Conservation (phyloP, 1,139 yeast genomes). For the Saccharomycopsis phalli region DNA sequence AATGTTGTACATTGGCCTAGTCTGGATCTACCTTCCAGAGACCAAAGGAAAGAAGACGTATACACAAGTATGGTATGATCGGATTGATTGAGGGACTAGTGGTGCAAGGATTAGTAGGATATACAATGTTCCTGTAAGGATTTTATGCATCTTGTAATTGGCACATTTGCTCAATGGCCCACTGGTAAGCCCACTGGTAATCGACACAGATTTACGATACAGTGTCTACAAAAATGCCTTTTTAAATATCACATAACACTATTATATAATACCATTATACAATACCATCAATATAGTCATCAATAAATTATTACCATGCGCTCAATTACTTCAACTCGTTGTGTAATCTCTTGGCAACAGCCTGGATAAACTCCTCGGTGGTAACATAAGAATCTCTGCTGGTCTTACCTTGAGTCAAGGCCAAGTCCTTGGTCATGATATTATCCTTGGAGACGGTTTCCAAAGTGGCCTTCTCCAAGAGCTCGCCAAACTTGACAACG, state of each 20-base stretch:
- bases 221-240: too few species aligned
- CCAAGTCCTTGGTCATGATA: slow-evolving; percentile 92
- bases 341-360: slow-evolving; percentile 41
- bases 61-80: slow-evolving; percentile 47
- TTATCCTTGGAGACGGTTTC: slow-evolving; percentile 82
- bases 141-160: too few species aligned
- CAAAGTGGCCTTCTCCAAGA: slow-evolving; percentile 71
- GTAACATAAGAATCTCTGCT: slow-evolving; percentile 74
- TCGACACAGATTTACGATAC: too few species aligned
- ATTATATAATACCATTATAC: too few species aligned
- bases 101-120: too few species aligned
- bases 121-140: too few species aligned
- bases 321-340: slow-evolving; percentile 14
- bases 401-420: slow-evolving; percentile 79
- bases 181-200: too few species aligned
- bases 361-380: slow-evolving; percentile 84
- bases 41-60: slow-evolving; percentile 59
- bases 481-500: slow-evolving; percentile 68
- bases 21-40: slow-evolving; percentile 55
- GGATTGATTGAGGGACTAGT: not conserved
- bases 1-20: slow-evolving; percentile 38
- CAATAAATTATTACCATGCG: too few species aligned
- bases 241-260: too few species aligned
- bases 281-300: too few species aligned
- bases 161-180: too few species aligned